Conservation (phyloP, 805 yeast species). For the Zygotorulaspora florentina region DNA sequence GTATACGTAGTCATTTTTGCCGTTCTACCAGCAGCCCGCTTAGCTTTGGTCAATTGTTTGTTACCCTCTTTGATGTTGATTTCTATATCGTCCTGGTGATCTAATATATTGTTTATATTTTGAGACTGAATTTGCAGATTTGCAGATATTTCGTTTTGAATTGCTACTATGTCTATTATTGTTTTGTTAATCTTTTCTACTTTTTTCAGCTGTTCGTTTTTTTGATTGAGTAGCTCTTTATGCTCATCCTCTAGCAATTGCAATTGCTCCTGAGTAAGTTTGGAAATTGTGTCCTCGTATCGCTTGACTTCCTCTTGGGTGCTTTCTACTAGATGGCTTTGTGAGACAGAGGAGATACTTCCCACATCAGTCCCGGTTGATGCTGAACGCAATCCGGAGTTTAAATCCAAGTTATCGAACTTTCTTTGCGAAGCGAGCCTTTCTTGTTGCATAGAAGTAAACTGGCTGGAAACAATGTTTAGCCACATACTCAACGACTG, state of each 20-base stretch:
- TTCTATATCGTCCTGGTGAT: constrained; percentile 63
- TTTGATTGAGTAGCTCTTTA: constrained; percentile 47
- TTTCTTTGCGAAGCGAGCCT: constrained; percentile 43
- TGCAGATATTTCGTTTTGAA: constrained; percentile 69
- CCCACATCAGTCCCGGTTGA: constrained; percentile 28
- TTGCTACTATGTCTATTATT: constrained; percentile 65
- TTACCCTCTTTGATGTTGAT: constrained; percentile 69
- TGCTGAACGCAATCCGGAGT: constrained; percentile 12
- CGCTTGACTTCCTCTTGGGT: constrained; percentile 35
- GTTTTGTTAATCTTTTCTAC: constrained; percentile 58
- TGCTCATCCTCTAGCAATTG: constrained; percentile 58
- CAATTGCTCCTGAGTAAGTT: constrained; percentile 49
- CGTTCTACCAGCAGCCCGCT: constrained; percentile 56
- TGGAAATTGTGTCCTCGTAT: constrained; percentile 35
- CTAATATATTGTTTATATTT: constrained; percentile 56
- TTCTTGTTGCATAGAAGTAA: constrained; percentile 48
- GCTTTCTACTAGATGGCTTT: constrained; percentile 22
- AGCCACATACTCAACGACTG: constrained; percentile 45
- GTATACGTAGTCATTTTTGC: constrained; percentile 53
- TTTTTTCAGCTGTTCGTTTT: constrained; percentile 56
- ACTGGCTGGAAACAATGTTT: constrained; percentile 40
- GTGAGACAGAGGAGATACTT: constrained; percentile 31
- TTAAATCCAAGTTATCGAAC: constrained; percentile 32
- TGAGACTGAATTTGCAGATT: constrained; percentile 73
- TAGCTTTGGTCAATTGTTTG: constrained; percentile 62